Conservation (phyloP, 176 grass and related monocot genomes). For the Rhipidocladum racemiflorum region DNA sequence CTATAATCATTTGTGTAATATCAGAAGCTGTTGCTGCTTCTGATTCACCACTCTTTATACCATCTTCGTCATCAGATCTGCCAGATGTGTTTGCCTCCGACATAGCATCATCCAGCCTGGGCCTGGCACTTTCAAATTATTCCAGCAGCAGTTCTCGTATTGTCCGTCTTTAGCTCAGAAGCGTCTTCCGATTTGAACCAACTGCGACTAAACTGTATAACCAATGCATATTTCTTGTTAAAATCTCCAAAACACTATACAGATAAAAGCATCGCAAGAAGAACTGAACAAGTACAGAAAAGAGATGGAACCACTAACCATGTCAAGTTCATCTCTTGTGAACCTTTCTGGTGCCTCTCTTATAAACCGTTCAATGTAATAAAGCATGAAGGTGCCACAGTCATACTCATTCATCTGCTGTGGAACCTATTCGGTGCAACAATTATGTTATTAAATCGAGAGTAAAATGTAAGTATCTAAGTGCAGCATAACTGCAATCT, state of each 20-base stretch:
- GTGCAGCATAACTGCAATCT: not conserved
- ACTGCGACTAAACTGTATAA: conserved; percentile 52
- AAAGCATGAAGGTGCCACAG: conserved; percentile 90
- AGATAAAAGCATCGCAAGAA: not conserved
- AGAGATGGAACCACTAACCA: conserved; percentile 42
- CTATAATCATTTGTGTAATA: conserved; percentile 28
- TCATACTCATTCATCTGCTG: conserved; percentile 76
- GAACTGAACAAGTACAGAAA: conserved; percentile 19
- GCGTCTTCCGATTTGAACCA: conserved; percentile 83
- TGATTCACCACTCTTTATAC: conserved; percentile 6
- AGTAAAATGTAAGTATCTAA: conserved; percentile 2
- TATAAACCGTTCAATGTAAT: conserved; percentile 69
- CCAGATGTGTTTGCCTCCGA: conserved; percentile 12
- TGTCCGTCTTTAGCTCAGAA: conserved; percentile 54
- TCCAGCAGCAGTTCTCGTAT: conserved; percentile 56
- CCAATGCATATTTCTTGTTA: conserved; percentile 13
- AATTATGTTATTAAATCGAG: conserved; percentile 12
- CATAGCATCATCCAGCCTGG: conserved; percentile 29
- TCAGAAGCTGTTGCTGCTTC: conserved; percentile 11
- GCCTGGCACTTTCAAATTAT: conserved; percentile 46
- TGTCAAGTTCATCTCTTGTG: conserved; percentile 45
- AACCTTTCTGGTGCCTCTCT: conserved; percentile 69
- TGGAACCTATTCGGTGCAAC: conserved; percentile 47
- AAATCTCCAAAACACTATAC: conserved; percentile 12
- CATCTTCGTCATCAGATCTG: conserved; percentile 7